phyloP scores from a whole-genome alignment of 2,329 filamentous ascomycete genomes.

The Pestalotiopsis sp. region DNA sequence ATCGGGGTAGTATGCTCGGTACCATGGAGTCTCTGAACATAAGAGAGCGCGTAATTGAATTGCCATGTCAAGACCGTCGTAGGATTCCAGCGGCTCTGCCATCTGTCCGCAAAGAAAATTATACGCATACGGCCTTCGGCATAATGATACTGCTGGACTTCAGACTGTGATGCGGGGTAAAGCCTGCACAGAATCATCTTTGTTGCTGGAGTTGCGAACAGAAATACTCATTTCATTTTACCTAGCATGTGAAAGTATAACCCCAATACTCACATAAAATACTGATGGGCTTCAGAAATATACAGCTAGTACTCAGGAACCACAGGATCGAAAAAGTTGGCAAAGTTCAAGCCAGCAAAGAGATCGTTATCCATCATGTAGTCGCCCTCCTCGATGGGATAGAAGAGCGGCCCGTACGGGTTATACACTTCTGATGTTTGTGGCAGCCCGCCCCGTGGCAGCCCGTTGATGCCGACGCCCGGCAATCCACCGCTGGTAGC shows the following conservation, averaged over 20 bases:
- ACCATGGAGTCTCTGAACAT: too few species aligned
- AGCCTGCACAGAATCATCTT: not conserved
- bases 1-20: too few species aligned
- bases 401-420: not conserved
- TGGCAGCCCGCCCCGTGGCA: not conserved
- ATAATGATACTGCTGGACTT: not conserved
- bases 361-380: not conserved
- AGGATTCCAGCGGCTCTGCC: not conserved
- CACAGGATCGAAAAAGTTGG: slow-evolving; percentile 3
- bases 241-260: too few species aligned
- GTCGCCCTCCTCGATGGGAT: not conserved
- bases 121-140: not conserved
- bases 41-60: too few species aligned
- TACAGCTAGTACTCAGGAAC: not conserved
- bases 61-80: not conserved
- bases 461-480: too few species aligned
- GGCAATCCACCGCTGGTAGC: not conserved
- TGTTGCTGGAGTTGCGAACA: not conserved
- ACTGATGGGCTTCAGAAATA: not conserved
- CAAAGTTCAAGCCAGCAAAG: slow-evolving; percentile 1
- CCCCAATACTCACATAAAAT: not conserved
- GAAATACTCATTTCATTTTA: not conserved
- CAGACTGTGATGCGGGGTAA: not conserved
- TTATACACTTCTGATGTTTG: not conserved
- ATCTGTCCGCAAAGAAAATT: not conserved